These are phyloP conservation scores for Lantana camara DNA, from an alignment of 257 asterid genomes.

Conservation along the genomic window DNA sequence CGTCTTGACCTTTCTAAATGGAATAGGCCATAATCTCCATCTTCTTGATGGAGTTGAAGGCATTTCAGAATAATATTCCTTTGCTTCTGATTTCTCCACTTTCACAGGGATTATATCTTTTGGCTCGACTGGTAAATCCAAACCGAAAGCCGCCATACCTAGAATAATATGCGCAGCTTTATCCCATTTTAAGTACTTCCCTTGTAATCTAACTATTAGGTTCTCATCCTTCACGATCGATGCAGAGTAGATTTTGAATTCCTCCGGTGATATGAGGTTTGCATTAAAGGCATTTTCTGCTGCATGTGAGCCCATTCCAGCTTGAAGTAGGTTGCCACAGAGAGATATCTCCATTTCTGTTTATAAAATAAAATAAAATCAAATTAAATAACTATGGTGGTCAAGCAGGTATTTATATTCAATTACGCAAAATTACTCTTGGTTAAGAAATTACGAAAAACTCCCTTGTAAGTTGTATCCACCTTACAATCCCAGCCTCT, in stretches of 20 bases:
- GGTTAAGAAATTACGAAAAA: too few relatives aligned
- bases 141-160: conserved; percentile 61
- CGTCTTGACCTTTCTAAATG: conserved; percentile 61
- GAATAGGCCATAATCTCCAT: conserved; percentile 75
- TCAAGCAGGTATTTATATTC: too few relatives aligned
- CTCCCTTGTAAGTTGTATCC: too few relatives aligned
- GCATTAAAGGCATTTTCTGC: conserved; percentile 59
- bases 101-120: conserved; percentile 48
- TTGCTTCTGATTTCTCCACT: conserved; percentile 37
- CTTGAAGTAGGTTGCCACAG: conserved; percentile 55
- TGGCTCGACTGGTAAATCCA: conserved; percentile 48
- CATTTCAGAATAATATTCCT: conserved; percentile 40
- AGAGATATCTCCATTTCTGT: conserved; percentile 68
- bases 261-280: conserved; percentile 52
- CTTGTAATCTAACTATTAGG: conserved; percentile 55
- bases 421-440: too few relatives aligned
- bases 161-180: conserved; percentile 65
- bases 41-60: conserved; percentile 53
- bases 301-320: conserved; percentile 62
- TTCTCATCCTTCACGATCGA: conserved; percentile 55
- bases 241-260: conserved; percentile 48
- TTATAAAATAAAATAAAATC: not conserved
- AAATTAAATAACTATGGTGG: too few relatives aligned
- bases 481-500: too few relatives aligned
- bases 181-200: conserved; percentile 69